Evolutionary conservation across 495 filamentous ascomycete species (phyloP).

Genomic region (Penicillium riverlandense): DNA sequence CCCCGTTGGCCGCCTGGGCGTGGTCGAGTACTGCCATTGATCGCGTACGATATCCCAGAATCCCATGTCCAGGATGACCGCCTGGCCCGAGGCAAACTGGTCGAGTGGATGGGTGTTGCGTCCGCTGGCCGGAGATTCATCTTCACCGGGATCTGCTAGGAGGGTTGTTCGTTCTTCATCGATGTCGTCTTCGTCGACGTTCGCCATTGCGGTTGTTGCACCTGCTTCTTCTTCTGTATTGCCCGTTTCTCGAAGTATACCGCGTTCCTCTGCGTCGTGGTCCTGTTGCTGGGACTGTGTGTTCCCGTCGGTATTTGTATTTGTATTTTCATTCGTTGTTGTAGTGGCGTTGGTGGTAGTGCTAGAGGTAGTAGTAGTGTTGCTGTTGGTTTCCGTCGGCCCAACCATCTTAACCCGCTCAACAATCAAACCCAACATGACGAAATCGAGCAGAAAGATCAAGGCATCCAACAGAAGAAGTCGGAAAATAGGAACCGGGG

Average conservation of each 20-base stretch:
- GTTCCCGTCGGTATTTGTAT: background rate
- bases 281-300: constrained; percentile 44
- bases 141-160: constrained; percentile 35
- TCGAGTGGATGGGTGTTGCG: constrained; percentile 46
- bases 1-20: constrained; percentile 15
- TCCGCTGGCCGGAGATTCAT: constrained; percentile 15
- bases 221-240: constrained; percentile 15
- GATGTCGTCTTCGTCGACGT: constrained; percentile 19
- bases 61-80: constrained; percentile 61
- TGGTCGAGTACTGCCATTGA: constrained; percentile 46
- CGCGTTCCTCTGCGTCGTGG: constrained; percentile 77
- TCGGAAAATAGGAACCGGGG: constrained; percentile 58
- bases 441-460: constrained; percentile 59
- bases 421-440: constrained; percentile 67
- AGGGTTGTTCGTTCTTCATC: constrained; percentile 39
- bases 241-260: constrained; percentile 46
- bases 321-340: background rate
- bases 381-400: constrained; percentile 7
- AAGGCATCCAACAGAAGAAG: constrained; percentile 59
- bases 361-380: constrained; percentile 5
- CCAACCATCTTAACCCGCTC: constrained; percentile 53
- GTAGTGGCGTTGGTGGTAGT: constrained; percentile 7
- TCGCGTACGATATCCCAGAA: constrained; percentile 58
- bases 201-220: background rate
- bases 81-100: constrained; percentile 58